Base-by-base conservation (phyloP, 805 yeast genomes). In the Yarrowia phangngaensis region DNA sequence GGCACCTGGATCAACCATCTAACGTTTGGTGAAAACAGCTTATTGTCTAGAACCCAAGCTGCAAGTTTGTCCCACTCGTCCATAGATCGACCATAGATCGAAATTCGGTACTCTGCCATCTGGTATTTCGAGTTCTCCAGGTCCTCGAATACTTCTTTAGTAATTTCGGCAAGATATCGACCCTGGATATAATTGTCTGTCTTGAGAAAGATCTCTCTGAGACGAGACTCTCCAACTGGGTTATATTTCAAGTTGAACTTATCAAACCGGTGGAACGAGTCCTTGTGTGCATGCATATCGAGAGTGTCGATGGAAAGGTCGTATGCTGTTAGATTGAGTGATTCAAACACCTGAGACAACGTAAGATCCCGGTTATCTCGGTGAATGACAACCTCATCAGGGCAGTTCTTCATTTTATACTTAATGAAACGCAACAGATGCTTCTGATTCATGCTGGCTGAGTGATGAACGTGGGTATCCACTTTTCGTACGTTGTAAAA, bases 261-360 rank as follows among this genome's bases (percentile, higher is more conserved):
- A 67, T 92, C 99, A 62, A 92, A 92, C 59, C 99, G 76, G 66
- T 92, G 99, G 75, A 92, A 92, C 0, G 97, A 84, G 61, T 92
- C 99, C 55, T 89, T 84, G 65, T 92, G 98, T 4, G 99, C 99
- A 67, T 92, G 99, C 99, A 92, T 92, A 67, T 92, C 99, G 56
- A 92, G 74, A 2, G 98, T 94, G 61, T 92, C 99, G 59, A 92
- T 92, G 51, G 95, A 84, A 52, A 92, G 72, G 63, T 92, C 98
- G 63, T 94, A 92, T 1, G 97, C 97, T 0, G 95, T 82, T 53
- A 92, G 74, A 50, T 86, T 81, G 64, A 92, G 74, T 27, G 97
- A 88, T 61, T 88, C 76, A 68, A 92, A 92, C 38, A 92, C 99
- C 63, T 90, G 82, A n/a, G 73, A 76, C 56, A 92, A 73, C 0